Evolutionary conservation across 495 filamentous ascomycete genomes (phyloP).

Genomic region (Extremus antarcticus): DNA sequence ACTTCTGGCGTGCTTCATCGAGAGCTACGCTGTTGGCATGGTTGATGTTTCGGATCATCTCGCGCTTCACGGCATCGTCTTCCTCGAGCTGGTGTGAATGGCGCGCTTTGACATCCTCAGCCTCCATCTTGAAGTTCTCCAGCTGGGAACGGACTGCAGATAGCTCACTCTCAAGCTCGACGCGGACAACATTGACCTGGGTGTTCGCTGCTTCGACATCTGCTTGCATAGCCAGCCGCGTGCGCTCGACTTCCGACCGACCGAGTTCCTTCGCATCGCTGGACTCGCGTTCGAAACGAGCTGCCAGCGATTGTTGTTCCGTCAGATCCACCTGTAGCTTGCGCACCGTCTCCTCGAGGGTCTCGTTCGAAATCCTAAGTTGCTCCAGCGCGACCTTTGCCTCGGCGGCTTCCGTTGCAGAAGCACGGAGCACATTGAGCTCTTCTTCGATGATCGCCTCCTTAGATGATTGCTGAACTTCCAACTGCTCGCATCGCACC

Average conservation of each 20-base stretch:
- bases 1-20: slow-evolving; percentile 54
- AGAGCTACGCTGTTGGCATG: slow-evolving; percentile 52
- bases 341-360: slow-evolving; percentile 54
- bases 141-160: slow-evolving; percentile 55
- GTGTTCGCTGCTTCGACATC: slow-evolving; percentile 73
- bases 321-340: slow-evolving; percentile 58
- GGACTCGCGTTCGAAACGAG: slow-evolving; percentile 70
- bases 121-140: slow-evolving; percentile 60
- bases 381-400: slow-evolving; percentile 44
- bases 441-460: slow-evolving; percentile 71
- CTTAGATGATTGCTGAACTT: slow-evolving; percentile 42
- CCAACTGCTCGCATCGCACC: slow-evolving; percentile 33
- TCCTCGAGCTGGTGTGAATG: slow-evolving; percentile 73
- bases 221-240: slow-evolving; percentile 61
- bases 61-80: slow-evolving; percentile 41
- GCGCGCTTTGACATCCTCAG: slow-evolving; percentile 59
- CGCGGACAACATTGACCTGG: slow-evolving; percentile 68
- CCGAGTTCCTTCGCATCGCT: slow-evolving; percentile 68
- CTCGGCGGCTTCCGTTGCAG: slow-evolving; percentile 39
- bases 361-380: slow-evolving; percentile 42
- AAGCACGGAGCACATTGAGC: slow-evolving; percentile 46
- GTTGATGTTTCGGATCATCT: slow-evolving; percentile 44
- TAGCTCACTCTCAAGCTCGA: slow-evolving; percentile 64
- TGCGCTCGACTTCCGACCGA: slow-evolving; percentile 65
- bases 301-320: slow-evolving; percentile 47